Evolutionary conservation across 306 rosid genomes (phyloP).

Genomic region (Castanea crenata): DNA sequence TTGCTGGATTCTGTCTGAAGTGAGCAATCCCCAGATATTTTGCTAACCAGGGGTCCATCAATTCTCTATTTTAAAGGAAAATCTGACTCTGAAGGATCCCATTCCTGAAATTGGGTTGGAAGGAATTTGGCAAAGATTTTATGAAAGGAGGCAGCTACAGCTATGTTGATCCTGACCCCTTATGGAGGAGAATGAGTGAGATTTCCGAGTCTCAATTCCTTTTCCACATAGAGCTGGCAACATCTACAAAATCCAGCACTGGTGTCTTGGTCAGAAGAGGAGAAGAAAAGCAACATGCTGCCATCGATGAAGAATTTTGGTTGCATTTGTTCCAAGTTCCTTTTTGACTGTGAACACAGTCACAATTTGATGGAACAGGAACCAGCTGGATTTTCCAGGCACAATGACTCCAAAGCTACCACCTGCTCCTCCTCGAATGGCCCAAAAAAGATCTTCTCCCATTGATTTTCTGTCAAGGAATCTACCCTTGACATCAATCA

Average conservation of each 20-base stretch:
- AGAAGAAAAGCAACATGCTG: slow-evolving; percentile 6
- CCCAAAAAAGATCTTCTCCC: slow-evolving; percentile 30
- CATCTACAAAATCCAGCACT: slow-evolving; percentile 46
- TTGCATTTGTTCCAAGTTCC: slow-evolving; percentile 17
- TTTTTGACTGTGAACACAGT: slow-evolving; percentile 6
- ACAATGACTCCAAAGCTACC: slow-evolving; percentile 12
- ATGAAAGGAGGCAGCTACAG: slow-evolving; percentile 24
- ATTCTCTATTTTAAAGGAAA: slow-evolving; percentile 46
- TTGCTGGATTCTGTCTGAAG: neutral
- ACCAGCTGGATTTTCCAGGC: slow-evolving; percentile 19
- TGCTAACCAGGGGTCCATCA: too few relatives aligned
- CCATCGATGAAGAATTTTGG: slow-evolving; percentile 13
- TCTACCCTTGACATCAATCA: slow-evolving; percentile 9
- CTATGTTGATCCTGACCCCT: slow-evolving; percentile 45
- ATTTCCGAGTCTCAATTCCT: slow-evolving; percentile 40
- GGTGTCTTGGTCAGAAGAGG: slow-evolving; percentile 45
- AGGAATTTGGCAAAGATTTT: slow-evolving; percentile 49
- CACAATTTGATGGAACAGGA: slow-evolving; percentile 16
- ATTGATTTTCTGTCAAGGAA: slow-evolving; percentile 17
- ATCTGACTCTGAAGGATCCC: slow-evolving; percentile 62
- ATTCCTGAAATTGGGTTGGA: slow-evolving; percentile 38
- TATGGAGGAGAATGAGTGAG: slow-evolving; percentile 42
- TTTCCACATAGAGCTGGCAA: slow-evolving; percentile 63
- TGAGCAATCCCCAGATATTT: too few relatives aligned
- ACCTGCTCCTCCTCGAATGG: slow-evolving; percentile 24